Conservation (phyloP, 2,329 filamentous ascomycete genomes). For the Stagonosporopsis cucurbitacearum region DNA sequence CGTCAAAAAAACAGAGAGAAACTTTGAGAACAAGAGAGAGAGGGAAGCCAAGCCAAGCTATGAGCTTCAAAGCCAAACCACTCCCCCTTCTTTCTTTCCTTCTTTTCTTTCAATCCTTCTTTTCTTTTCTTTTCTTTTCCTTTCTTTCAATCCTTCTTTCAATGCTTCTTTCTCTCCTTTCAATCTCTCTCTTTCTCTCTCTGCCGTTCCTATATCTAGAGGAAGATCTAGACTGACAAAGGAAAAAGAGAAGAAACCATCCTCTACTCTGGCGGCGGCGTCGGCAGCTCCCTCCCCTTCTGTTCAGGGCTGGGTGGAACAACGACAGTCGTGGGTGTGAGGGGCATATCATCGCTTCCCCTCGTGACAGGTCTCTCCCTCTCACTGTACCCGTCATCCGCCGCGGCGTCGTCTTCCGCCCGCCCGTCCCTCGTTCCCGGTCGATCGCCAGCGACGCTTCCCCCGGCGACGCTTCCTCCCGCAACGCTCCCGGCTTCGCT, state of each 20-base stretch:
- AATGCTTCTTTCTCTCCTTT: background rate
- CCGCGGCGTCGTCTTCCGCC: conserved; percentile 3
- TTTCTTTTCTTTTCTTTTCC: background rate
- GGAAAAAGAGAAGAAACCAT: no score
- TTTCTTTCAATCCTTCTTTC: background rate
- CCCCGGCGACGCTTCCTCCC: conserved; percentile 14
- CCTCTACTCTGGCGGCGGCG: conserved; percentile 42
- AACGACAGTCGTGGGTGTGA: conserved; percentile 46
- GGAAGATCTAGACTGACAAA: no score
- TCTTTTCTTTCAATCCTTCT: no score
- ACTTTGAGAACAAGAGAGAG: no score
- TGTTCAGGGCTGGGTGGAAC: conserved; percentile 47
- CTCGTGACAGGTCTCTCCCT: conserved; percentile 13
- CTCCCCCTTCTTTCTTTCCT: no score
- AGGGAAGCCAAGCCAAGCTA: no score
- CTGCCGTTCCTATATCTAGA: no score
- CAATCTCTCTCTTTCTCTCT: conserved; percentile 1
- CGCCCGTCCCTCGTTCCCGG: conserved; percentile 16
- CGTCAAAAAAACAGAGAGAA: no score
- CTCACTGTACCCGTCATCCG: no score
- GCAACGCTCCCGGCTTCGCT: conserved; percentile 4
- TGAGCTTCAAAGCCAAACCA: no score
- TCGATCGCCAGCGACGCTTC: conserved; percentile 10
- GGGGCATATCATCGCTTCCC: conserved; percentile 18
- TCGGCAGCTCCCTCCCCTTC: conserved; percentile 37